Evolutionary conservation across 2,329 filamentous ascomycete genomes (phyloP).

Genomic region (Cladophialophora bantiana): DNA sequence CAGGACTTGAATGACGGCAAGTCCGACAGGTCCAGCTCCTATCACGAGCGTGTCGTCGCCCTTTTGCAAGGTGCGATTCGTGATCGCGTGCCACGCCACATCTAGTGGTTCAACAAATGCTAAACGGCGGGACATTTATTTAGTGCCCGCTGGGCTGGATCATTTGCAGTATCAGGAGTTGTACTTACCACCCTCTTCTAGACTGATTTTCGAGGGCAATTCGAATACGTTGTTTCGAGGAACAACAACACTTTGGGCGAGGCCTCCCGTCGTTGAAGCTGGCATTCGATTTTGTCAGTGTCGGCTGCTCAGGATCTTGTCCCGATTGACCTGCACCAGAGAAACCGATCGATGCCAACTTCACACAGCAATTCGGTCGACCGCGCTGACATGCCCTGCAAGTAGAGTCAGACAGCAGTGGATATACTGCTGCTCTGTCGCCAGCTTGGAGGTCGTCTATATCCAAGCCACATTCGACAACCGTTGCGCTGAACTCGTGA

Average conservation of each 20-base stretch:
- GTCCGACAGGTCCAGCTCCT: constrained; percentile 62
- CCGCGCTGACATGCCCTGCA: constrained; percentile 10
- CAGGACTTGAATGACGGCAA: constrained; percentile 57
- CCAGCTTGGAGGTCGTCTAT: constrained; percentile 1
- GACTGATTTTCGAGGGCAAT: constrained; percentile 9
- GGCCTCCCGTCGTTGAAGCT: constrained; percentile 10
- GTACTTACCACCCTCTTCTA: constrained; percentile 18
- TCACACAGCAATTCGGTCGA: constrained; percentile 14
- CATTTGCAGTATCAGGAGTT: background rate
- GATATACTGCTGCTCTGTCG: constrained; percentile 9
- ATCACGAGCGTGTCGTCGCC: constrained; percentile 54
- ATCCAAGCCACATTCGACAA: constrained; percentile 42
- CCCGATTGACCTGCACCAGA: constrained; percentile 6
- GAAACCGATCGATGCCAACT: constrained; percentile 17
- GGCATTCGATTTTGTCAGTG: background rate
- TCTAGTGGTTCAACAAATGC: constrained; percentile 60
- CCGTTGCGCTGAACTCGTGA: constrained; percentile 58
- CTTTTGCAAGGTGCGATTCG: constrained; percentile 53
- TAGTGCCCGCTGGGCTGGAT: too few relatives aligned
- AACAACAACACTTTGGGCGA: background rate
- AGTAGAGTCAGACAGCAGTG: too few relatives aligned
- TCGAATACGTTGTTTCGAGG: constrained; percentile 11
- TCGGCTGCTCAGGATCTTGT: background rate
- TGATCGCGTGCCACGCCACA: constrained; percentile 63
- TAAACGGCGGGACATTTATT: background rate